phyloP scores from a whole-genome alignment of 495 filamentous ascomycete species.

The Cercophora scortea region DNA sequence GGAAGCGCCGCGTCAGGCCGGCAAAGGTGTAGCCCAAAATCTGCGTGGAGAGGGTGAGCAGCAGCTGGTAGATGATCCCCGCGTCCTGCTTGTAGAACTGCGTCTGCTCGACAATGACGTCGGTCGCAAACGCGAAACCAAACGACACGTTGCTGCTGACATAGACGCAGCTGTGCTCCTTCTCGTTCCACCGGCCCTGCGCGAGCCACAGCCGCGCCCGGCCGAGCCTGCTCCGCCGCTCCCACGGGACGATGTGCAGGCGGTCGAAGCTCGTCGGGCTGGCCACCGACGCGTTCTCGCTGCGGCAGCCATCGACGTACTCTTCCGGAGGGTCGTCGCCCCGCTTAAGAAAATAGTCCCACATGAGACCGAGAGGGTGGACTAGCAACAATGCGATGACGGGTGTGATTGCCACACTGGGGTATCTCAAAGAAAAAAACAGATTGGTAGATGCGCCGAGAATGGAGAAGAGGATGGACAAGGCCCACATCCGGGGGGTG shows the following conservation, averaged over 20 bases:
- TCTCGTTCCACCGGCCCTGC: slow-evolving; percentile 77
- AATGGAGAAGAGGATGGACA: slow-evolving; percentile 71
- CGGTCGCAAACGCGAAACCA: slow-evolving; percentile 77
- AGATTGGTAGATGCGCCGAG: slow-evolving; percentile 76
- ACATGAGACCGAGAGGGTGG: slow-evolving; percentile 69
- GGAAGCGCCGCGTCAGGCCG: slow-evolving; percentile 64
- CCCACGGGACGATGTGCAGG: slow-evolving; percentile 8
- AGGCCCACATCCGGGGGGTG: slow-evolving; percentile 78
- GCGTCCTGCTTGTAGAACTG: slow-evolving; percentile 79
- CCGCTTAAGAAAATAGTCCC: slow-evolving; percentile 63
- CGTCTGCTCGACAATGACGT: slow-evolving; percentile 81
- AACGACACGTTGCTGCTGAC: slow-evolving; percentile 89
- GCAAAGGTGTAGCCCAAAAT: slow-evolving; percentile 80
- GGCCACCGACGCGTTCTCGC: slow-evolving; percentile 9
- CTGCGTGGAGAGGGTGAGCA: slow-evolving; percentile 77
- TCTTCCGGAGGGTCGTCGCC: slow-evolving; percentile 52
- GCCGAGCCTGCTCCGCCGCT: slow-evolving; percentile 23
- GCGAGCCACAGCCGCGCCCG: slow-evolving; percentile 63
- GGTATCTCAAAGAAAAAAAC: slow-evolving; percentile 78
- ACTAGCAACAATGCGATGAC: slow-evolving; percentile 76
- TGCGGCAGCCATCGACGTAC: slow-evolving; percentile 47
- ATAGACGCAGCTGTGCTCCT: slow-evolving; percentile 81
- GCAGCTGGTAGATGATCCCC: slow-evolving; percentile 64
- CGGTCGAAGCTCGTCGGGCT: slow-evolving; percentile 3
- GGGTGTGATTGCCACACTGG: slow-evolving; percentile 77